A percentile compares a stretch with the other conserved stretches of the same genome.
These are phyloP conservation scores for Xylariaceae sp. DNA, from an alignment of 2,329 filamentous ascomycete genomes.

Conservation along the genomic window DNA sequence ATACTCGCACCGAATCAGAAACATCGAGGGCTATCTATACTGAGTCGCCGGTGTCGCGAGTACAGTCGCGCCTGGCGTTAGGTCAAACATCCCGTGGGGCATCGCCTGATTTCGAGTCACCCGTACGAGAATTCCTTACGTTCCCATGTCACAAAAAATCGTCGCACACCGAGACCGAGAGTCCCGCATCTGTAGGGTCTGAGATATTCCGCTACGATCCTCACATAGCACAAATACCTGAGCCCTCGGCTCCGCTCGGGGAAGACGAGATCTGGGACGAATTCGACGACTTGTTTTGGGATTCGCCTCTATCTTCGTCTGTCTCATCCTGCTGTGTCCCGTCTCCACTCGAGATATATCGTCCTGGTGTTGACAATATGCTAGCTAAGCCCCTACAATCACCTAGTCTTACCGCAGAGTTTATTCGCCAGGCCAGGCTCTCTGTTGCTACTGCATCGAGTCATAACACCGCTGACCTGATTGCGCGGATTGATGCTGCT, in stretches of 20 bases:
- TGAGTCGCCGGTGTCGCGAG: slow-evolving; percentile 16
- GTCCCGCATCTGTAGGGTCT: slow-evolving; percentile 61
- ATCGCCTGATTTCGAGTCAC: slow-evolving; percentile 29
- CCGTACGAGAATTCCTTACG: slow-evolving; percentile 59
- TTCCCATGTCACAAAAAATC: slow-evolving; percentile 72
- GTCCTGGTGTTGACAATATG: slow-evolving; percentile 34
- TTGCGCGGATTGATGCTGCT: slow-evolving; percentile 45
- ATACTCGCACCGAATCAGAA: slow-evolving; percentile 38
- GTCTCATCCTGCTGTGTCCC: slow-evolving; percentile 50
- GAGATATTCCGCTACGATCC: slow-evolving; percentile 53
- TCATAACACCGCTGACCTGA: slow-evolving; percentile 51
- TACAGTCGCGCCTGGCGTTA: slow-evolving; percentile 5
- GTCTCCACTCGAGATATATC: slow-evolving; percentile 50
- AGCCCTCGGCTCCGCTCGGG: slow-evolving; percentile 53
- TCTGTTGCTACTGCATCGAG: slow-evolving; percentile 41
- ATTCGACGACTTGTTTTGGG: slow-evolving; percentile 81
- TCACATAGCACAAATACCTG: slow-evolving; percentile 62
- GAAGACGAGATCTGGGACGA: slow-evolving; percentile 94
- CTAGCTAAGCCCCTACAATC: slow-evolving; percentile 41
- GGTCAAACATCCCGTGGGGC: slow-evolving; percentile 9
- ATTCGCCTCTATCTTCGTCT: slow-evolving; percentile 48
- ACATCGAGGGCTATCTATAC: slow-evolving; percentile 37
- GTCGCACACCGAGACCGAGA: slow-evolving; percentile 48
- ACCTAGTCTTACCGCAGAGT: slow-evolving; percentile 38
- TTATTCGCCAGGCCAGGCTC: slow-evolving; percentile 28